Evolutionary conservation across 2,329 filamentous ascomycete genomes (phyloP).

Genomic region (Ophiocordyceps robertsii): DNA sequence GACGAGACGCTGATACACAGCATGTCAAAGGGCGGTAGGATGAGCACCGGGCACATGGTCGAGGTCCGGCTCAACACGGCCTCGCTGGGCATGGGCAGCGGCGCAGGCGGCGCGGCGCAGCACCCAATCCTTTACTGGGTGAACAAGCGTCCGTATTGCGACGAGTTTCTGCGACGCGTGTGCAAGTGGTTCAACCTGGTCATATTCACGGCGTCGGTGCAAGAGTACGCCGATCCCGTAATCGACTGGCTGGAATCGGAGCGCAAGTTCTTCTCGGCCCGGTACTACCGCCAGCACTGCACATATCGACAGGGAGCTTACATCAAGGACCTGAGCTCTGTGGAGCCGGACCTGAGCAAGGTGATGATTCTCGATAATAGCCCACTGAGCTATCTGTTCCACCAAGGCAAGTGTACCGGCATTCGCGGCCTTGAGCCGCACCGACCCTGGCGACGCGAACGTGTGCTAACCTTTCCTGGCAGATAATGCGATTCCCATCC

Average conservation of each 20-base stretch:
- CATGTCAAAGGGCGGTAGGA: conserved; percentile 89
- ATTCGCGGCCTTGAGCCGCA: too few species aligned
- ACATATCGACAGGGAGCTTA: conserved; percentile 91
- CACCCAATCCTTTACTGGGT: conserved; percentile 98
- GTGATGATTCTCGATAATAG: conserved; percentile 99
- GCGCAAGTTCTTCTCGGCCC: conserved; percentile 84
- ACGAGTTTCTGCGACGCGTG: conserved; percentile 84
- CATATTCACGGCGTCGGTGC: conserved; percentile 91
- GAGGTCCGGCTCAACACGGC: conserved; percentile 80
- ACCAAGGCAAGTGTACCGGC: conserved; percentile 60
- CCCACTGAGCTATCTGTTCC: conserved; percentile 95
- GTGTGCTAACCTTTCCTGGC: conserved; percentile 3
- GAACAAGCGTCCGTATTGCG: conserved; percentile 92
- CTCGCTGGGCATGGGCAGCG: conserved; percentile 50
- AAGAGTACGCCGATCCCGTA: conserved; percentile 96
- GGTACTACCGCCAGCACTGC: conserved; percentile 96
- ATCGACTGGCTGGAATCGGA: conserved; percentile 98
- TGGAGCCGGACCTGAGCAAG: conserved; percentile 92
- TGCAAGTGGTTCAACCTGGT: conserved; percentile 98
- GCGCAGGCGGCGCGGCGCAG: conserved; percentile 50
- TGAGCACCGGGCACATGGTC: conserved; percentile 97
- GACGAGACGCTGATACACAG: conserved; percentile 98
- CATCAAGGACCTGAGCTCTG: conserved; percentile 92
- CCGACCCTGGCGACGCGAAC: background rate
- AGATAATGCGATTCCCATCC: conserved; percentile 99